Percentiles rank a stretch among this genome's conserved stretches.
phyloP scores from a whole-genome alignment of 345 rosid genomes.

The Euclidium syriacum region DNA sequence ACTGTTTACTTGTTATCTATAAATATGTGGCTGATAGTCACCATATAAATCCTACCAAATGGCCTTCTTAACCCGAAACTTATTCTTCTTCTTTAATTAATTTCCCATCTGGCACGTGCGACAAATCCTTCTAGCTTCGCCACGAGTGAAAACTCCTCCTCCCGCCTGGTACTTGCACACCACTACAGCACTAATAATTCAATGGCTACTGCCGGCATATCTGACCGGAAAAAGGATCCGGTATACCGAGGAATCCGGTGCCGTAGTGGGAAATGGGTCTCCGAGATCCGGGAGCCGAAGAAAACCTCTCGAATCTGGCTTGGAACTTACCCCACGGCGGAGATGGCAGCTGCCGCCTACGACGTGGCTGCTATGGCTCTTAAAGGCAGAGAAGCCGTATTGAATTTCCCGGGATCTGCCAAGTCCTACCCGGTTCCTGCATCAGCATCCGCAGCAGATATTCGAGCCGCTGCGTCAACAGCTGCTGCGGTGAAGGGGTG shows the following conservation, averaged over 20 bases:
- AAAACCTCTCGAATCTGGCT: slow-evolving; percentile 91
- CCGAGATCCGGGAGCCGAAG: slow-evolving; percentile 86
- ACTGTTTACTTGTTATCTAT: not conserved
- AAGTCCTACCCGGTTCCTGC: slow-evolving; percentile 54
- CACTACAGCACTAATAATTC: not conserved
- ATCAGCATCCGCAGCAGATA: slow-evolving; percentile 53
- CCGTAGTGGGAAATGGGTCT: slow-evolving; percentile 88
- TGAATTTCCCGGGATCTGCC: slow-evolving; percentile 61
- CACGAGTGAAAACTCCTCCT: slow-evolving; percentile 27
- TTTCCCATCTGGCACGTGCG: slow-evolving; percentile 13
- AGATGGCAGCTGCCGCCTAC: slow-evolving; percentile 89
- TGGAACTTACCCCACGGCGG: slow-evolving; percentile 71
- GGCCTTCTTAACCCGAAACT: slow-evolving; percentile 12
- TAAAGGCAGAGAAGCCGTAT: slow-evolving; percentile 55
- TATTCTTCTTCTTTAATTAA: not conserved
- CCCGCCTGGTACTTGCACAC: not conserved
- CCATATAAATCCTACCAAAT: slow-evolving; percentile 29
- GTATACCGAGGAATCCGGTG: slow-evolving; percentile 61
- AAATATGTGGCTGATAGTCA: slow-evolving; percentile 25
- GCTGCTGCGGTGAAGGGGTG: slow-evolving; percentile 48
- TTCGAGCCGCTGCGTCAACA: slow-evolving; percentile 53
- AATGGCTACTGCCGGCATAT: slow-evolving; percentile 25
- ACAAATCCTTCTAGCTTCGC: not conserved
- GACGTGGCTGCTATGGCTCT: slow-evolving; percentile 87
- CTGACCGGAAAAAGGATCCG: slow-evolving; percentile 41